Evolutionary conservation across 2,329 filamentous ascomycete genomes (phyloP), one percentile per base, ranked within the genome.

Genomic region (Neopestalotiopsis sp.): DNA sequence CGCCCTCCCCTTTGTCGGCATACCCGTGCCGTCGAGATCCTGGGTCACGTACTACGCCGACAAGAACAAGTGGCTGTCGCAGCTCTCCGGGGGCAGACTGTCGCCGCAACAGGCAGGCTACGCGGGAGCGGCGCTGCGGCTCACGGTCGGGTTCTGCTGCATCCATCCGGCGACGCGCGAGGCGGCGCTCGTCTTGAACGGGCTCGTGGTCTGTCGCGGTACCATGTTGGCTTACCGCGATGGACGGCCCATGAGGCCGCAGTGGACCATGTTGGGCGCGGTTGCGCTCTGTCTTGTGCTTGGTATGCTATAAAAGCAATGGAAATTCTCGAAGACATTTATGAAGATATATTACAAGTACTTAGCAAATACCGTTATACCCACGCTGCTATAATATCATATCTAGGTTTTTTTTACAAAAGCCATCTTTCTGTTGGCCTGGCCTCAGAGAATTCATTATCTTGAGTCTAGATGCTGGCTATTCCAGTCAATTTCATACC

Each of bases 161-260:
- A n/a, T 66, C 4, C 32, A 57, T 7, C 45, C 63, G n/a, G 4
- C 49, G 6, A 66, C 63, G 12, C 38, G 63, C 6, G 63, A 66
- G 14, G 63, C 63, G 9, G 49, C 63, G 20, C 24, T 66, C 6
- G 12, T 66, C 45, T 12, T 66, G 6, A 57, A 66, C 34, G 45
- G 45, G 34, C 28, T 28, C 28, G 32, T 66, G 14, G 63, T 66
- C 6, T 66, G 63, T 20, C 45, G 63, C 3, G 63, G 28, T 40
- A 66, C 63, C n/a, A 57, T 66, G 63, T 24, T 66, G n/a, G 63
- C 63, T 38, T 57, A 56, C 38, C 63, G 63, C 17, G 63, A 66
- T 66, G 63, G 63, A 9, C 42, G 63, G 10, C 28, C 63, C 0
- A 58, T 66, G 63, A 24, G 63, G 20, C 63, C 63, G 28, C 42